Evolutionary conservation across 192 early-diverging fungal genomes (phyloP), one percentile per base, ranked within the genome.

Genomic region (Coemansia sp.): DNA sequence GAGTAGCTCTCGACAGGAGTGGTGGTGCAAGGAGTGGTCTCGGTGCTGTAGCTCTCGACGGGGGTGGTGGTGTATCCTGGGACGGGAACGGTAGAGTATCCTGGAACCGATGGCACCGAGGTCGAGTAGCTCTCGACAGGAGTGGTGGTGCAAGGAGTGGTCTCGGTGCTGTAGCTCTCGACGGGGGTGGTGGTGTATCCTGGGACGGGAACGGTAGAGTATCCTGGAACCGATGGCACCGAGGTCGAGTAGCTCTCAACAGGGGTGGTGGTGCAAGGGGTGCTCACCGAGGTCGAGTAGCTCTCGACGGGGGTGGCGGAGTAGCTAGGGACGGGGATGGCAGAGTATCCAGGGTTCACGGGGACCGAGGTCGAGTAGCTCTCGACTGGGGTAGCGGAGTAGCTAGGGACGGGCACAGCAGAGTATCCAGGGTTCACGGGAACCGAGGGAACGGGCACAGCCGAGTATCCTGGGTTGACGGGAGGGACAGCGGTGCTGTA

Each of bases 351-450:
- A 2, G 51, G 51, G 20, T 22, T 12, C 3, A 54, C 51, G 51
- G 51, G 51, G 22, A 54, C 51, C 51, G 51, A 54, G 24, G 51
- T 54, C n/a, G n/a, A 22, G 51, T 54, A 54, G 51, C 38, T 42
- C 9, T 55, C 55, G 44, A 70, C 36, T 3, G 68, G 24, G 6
- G 33, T 46, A 33, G 70, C 46, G n/a, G 33, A 51, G 69, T 71
- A 71, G 38, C 69, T 61, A 29, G 69, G 69, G 36, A 47, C 62
- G 22, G 54, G 51, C 22, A 46, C 27, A 63, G 64, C 47, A 47
- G 52, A 36, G 57, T 66, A 63, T 9, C 46, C 65, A 3, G 60
- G 69, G 11, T 20, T 40, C 0, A 40, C 54, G 57, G 60, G n/a
- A 2, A 24, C 24, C 24, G 24, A 24, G 24, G 24, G 24, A 24